A percentile compares a stretch with the other conserved stretches of the same genome.
Conservation (phyloP, 2,329 filamentous ascomycete genomes). For the Pestalotiopsis fici region DNA sequence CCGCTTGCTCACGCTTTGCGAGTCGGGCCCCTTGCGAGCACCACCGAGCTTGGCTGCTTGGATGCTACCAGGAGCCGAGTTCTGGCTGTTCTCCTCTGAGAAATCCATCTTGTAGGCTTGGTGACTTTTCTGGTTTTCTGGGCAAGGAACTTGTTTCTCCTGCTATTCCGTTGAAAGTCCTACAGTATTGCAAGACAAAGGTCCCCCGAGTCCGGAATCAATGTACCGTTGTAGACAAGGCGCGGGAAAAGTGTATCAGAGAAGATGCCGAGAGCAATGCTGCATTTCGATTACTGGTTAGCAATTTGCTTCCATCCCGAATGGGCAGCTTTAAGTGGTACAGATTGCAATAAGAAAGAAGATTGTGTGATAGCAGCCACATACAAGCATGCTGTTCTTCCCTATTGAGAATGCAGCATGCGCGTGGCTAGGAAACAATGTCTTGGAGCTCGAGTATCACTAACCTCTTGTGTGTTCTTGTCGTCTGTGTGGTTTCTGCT, state of each 20-base stretch:
- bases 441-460: background rate
- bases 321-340: background rate
- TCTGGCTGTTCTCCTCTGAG: slow-evolving; percentile 64
- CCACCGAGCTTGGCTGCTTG: slow-evolving; percentile 63
- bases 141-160: background rate
- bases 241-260: background rate
- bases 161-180: background rate
- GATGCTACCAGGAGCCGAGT: slow-evolving; percentile 63
- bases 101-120: slow-evolving; percentile 46
- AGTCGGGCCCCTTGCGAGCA: slow-evolving; percentile 60
- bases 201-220: background rate
- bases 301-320: background rate
- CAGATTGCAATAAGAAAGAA: background rate
- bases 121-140: background rate
- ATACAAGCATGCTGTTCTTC: background rate
- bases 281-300: background rate
- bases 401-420: background rate
- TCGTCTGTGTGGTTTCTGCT: background rate
- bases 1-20: slow-evolving; percentile 59
- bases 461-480: background rate
- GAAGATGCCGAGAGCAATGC: slow-evolving; percentile 6
- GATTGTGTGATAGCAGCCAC: background rate
- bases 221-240: background rate
- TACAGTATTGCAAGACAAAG: slow-evolving; percentile 4
- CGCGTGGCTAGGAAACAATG: background rate